Evolutionary conservation across 768 basidiomycete species (phyloP), one percentile per base, ranked within the genome.

Genomic region (Mycena vulgaris): DNA sequence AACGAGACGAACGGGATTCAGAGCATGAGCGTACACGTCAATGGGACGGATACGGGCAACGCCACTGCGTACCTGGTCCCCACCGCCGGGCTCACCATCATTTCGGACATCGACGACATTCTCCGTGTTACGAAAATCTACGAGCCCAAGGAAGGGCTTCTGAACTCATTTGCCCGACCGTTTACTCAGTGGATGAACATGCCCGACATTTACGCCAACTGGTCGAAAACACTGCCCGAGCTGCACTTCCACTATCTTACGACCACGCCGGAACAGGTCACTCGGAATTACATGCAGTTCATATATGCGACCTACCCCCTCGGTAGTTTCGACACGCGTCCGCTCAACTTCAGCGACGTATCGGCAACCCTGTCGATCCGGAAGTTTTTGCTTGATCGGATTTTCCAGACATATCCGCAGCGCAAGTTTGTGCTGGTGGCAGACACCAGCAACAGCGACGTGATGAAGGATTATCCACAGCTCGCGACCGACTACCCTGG

Each of bases 71-170:
- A 79, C 68, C 75, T 81, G 45, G 80, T 80, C 0, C 78, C 79
- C 5, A 52, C 68, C 13, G 37, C 63, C 1, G 80, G 79, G n/a
- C 67, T 79, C 64, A 79, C 79, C 25, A 67, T 80, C 61, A 76
- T 81, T 45, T 77, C 76, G 39, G 80, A 81, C 71, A 80, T 81
- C 57, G 80, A 81, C 74, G 80, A 81, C 63, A 79, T 81, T 33
- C 76, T 80, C 67, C 78, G 80, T 16, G 75, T 79, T 61, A 80
- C 79, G 28, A 75, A 80, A 61, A 79, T 81, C 42, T 81, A 79
- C 69, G 72, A 77, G 10, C 80, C 80, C 30, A 73, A 77, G 63
- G 45, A 79, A 51, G 80, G 79, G 2, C 77, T 80, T 21, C 63
- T 70, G 61, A 80, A 81, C 73, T 78, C 79, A 13, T 80, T 81